These are phyloP conservation scores for Ophiostoma ulmi DNA, from an alignment of 2,329 filamentous ascomycete genomes.

Conservation along the genomic window DNA sequence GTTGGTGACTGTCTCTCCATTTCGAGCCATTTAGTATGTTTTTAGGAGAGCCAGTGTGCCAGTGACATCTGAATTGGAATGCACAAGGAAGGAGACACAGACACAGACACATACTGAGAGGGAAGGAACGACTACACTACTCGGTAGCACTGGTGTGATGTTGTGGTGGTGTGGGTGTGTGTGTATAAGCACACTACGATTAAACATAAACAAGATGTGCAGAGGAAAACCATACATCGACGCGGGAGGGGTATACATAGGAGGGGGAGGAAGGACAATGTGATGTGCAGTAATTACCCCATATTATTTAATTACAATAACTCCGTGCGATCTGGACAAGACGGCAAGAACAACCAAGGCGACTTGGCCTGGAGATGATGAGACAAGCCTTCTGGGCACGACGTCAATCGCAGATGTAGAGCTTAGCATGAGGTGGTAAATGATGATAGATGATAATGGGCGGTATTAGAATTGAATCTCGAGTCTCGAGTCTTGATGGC, in stretches of 20 bases:
- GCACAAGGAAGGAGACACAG: constrained; percentile 5
- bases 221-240: not conserved
- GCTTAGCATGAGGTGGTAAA: too few relatives aligned
- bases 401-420: not conserved
- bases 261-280: not conserved
- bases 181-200: not conserved
- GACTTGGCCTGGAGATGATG: not conserved
- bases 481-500: too few relatives aligned
- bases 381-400: not conserved
- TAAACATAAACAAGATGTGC: constrained; percentile 8
- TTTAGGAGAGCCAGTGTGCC: not conserved
- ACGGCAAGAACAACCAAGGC: constrained; percentile 5
- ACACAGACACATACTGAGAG: not conserved
- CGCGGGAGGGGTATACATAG: not conserved
- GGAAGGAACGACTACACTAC: not conserved
- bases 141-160: not conserved
- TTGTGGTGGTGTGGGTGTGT: not conserved
- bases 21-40: too few relatives aligned
- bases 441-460: too few relatives aligned
- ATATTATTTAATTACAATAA: not conserved
- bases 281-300: not conserved
- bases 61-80: not conserved
- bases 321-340: not conserved
- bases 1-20: too few relatives aligned
- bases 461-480: too few relatives aligned